A percentile compares a stretch with the other conserved stretches of the same genome.
phyloP scores from a whole-genome alignment of 192 early-diverging fungal species.

The Entomortierella chlamydospora region DNA sequence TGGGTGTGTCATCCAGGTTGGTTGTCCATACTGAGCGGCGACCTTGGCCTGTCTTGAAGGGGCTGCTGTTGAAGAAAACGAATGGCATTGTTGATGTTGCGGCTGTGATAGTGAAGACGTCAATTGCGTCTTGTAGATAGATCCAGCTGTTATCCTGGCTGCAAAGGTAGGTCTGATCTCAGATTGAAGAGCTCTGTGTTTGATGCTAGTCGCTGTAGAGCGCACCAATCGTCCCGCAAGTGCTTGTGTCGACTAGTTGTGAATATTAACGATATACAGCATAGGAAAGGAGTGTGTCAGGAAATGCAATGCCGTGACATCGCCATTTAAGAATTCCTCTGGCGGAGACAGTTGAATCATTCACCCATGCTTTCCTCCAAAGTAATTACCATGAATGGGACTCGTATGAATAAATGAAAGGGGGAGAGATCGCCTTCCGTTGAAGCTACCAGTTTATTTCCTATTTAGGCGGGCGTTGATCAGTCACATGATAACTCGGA shows the following conservation, averaged over 20 bases:
- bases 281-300: too few relatives aligned
- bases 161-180: conserved; percentile 15
- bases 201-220: background rate
- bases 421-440: background rate
- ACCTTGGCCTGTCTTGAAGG: background rate
- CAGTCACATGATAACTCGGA: background rate
- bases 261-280: background rate
- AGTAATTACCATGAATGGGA: background rate
- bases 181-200: background rate
- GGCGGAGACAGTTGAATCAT: background rate
- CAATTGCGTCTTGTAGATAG: background rate
- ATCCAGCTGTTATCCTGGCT: conserved; percentile 1
- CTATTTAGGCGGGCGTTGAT: background rate
- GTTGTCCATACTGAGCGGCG: conserved; percentile 75
- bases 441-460: background rate
- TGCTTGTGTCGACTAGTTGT: conserved; percentile 32
- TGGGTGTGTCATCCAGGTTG: conserved; percentile 84
- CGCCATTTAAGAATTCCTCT: background rate
- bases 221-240: conserved; percentile 30
- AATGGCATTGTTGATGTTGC: background rate
- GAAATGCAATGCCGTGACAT: background rate
- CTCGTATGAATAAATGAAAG: background rate
- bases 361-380: background rate
- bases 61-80: conserved; percentile 18
- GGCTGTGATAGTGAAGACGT: background rate